Conservation (phyloP, 2,329 filamentous ascomycete species). For the Paecilomyces sp. region DNA sequence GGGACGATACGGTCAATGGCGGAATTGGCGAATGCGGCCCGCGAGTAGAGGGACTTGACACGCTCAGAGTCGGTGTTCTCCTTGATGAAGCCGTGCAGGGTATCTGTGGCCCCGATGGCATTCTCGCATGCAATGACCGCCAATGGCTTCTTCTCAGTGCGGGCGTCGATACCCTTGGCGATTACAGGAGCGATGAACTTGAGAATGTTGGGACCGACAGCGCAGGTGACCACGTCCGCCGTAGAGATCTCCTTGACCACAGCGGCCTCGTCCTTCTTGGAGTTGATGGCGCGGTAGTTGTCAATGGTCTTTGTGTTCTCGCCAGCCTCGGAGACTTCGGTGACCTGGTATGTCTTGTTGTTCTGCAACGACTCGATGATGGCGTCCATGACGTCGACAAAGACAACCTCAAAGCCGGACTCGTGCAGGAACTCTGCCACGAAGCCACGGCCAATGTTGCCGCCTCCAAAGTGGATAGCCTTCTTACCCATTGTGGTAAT, state of each 20-base stretch:
- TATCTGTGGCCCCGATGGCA: slow-evolving; percentile 88
- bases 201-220: slow-evolving; percentile 91
- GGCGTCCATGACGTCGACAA: slow-evolving; percentile 83
- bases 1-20: slow-evolving; percentile 98
- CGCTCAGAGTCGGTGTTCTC: slow-evolving; percentile 64
- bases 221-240: slow-evolving; percentile 90
- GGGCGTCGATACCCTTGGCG: slow-evolving; percentile 81
- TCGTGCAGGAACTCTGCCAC: slow-evolving; percentile 90
- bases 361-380: slow-evolving; percentile 75
- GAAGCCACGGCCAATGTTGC: slow-evolving; percentile 81
- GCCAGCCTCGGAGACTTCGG: slow-evolving; percentile 81
- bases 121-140: slow-evolving; percentile 98
- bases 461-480: slow-evolving; percentile 78
- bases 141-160: slow-evolving; percentile 60
- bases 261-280: slow-evolving; percentile 72
- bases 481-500: slow-evolving; percentile 46
- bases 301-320: slow-evolving; percentile 76
- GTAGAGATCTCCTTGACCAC: slow-evolving; percentile 78
- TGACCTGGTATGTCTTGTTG: slow-evolving; percentile 75
- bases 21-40: slow-evolving; percentile 90
- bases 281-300: slow-evolving; percentile 97
- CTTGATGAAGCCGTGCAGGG: slow-evolving; percentile 74
- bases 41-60: slow-evolving; percentile 60
- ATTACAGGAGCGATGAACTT: slow-evolving; percentile 95
- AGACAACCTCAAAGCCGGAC: slow-evolving; percentile 92